Evolutionary conservation across 257 asterid genomes (phyloP).

Genomic region (Penstemon eatonii): DNA sequence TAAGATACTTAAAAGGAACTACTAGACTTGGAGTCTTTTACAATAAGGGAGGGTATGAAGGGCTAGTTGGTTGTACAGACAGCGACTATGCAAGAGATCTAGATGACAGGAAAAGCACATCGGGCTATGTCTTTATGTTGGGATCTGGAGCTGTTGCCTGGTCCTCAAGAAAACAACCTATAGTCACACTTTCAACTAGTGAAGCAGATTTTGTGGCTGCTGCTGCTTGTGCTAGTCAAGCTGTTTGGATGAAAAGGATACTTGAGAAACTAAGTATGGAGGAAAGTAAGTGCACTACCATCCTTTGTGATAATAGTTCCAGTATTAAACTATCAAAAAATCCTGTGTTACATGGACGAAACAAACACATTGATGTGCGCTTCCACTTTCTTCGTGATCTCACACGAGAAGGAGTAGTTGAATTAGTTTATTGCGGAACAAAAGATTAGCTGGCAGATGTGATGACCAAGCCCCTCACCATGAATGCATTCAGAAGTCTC

Average conservation of each 20-base stretch:
- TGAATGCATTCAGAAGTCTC: no score
- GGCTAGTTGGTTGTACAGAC: not conserved
- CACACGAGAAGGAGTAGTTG: no score
- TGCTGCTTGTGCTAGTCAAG: not conserved
- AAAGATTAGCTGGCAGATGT: no score
- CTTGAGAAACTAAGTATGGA: not conserved
- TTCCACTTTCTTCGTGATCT: not conserved
- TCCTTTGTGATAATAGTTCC: not conserved
- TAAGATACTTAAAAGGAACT: not conserved
- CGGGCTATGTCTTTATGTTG: not conserved
- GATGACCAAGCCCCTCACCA: no score
- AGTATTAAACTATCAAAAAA: not conserved
- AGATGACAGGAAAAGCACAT: slow-evolving; percentile 3
- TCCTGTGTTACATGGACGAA: not conserved
- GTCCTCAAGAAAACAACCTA: not conserved
- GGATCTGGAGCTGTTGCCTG: not conserved
- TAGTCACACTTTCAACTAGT: not conserved
- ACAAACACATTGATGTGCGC: not conserved
- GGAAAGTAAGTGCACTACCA: not conserved
- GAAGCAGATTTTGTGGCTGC: not conserved
- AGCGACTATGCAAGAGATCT: not conserved
- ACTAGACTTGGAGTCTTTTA: not conserved
- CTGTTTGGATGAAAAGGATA: not conserved
- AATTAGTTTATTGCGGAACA: no score
- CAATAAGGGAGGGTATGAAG: no score